These are phyloP conservation scores for Penicillium parvum DNA, from an alignment of 495 filamentous ascomycete genomes.

Conservation along the genomic window DNA sequence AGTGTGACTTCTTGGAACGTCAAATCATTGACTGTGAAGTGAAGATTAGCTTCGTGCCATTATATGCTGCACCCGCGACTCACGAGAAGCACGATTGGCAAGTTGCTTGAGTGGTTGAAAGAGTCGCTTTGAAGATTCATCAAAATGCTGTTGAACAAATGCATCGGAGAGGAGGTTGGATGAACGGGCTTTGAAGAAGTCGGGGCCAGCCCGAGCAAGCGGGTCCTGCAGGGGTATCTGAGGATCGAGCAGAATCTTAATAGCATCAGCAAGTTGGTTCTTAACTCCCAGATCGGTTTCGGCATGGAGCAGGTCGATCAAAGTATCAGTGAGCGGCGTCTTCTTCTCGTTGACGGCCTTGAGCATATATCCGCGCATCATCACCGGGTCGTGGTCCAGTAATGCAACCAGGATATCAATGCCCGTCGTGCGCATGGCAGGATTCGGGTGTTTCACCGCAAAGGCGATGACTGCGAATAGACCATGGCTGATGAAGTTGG, in stretches of 20 bases:
- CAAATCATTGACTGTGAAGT: constrained; percentile 55
- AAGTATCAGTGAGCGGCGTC: constrained; percentile 82
- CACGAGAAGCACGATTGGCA: constrained; percentile 58
- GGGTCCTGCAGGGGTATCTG: constrained; percentile 58
- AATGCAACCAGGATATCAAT: constrained; percentile 91
- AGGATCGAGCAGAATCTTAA: constrained; percentile 92
- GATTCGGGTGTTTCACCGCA: constrained; percentile 78
- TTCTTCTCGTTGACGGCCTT: constrained; percentile 83
- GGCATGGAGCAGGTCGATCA: constrained; percentile 87
- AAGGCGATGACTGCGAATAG: constrained; percentile 88
- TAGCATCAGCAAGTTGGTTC: constrained; percentile 90
- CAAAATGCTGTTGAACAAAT: constrained; percentile 86
- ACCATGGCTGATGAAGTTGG: constrained; percentile 83
- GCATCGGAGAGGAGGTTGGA: constrained; percentile 74
- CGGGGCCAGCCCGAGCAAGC: constrained; percentile 62
- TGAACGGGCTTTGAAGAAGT: constrained; percentile 62
- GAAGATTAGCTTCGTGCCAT: constrained; percentile 12
- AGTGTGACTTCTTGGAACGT: constrained; percentile 79
- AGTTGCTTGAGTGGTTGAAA: constrained; percentile 85
- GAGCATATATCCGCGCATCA: constrained; percentile 91
- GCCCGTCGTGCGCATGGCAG: constrained; percentile 81
- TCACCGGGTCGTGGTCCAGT: constrained; percentile 90
- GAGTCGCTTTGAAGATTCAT: constrained; percentile 77
- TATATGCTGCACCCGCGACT: constrained; percentile 19
- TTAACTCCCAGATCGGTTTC: constrained; percentile 94